A percentile compares a stretch with the other conserved stretches of the same genome.
Evolutionary conservation across 345 rosid species (phyloP).

Genomic region (Murraya paniculata): DNA sequence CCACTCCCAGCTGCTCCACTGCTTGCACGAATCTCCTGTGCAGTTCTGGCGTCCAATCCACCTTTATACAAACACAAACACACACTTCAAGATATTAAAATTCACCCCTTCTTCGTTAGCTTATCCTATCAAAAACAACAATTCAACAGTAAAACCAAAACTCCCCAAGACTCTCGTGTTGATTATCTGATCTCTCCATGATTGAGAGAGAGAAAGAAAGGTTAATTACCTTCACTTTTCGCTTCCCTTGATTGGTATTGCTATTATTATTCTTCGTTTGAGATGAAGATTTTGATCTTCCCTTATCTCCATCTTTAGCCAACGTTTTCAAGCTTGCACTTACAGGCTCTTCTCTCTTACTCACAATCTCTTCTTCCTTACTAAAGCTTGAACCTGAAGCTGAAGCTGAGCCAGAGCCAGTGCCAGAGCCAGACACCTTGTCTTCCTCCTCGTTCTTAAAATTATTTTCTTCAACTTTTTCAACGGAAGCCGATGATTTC

Average conservation of each 20-base stretch:
- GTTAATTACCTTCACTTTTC: conserved; percentile 52
- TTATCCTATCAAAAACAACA: not conserved
- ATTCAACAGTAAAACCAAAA: not conserved
- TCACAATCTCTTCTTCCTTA: conserved; percentile 40
- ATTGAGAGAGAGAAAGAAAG: not conserved
- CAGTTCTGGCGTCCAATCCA: conserved; percentile 97
- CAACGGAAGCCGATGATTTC: conserved; percentile 32
- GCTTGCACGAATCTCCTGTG: conserved; percentile 93
- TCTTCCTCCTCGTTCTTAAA: conserved; percentile 31
- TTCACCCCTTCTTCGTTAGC: not conserved
- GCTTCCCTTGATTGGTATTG: conserved; percentile 45
- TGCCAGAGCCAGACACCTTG: conserved; percentile 29
- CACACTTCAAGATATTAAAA: conserved; percentile 19
- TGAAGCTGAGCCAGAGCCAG: conserved; percentile 18
- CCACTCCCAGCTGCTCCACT: conserved; percentile 92
- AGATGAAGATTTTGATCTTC: conserved; percentile 40
- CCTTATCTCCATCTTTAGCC: conserved; percentile 42
- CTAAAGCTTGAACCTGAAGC: conserved; percentile 17
- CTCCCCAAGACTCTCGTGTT: no score
- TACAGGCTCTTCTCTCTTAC: conserved; percentile 37
- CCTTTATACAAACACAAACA: conserved; percentile 35
- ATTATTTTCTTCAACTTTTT: conserved; percentile 22
- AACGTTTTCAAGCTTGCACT: conserved; percentile 27
- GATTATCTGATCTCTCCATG: not conserved
- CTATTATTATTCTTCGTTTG: conserved; percentile 27